Evolutionary conservation across 192 early-diverging fungal genomes (phyloP), one percentile per base, ranked within the genome.

Genomic region (Chytriomyces hyalinus): DNA sequence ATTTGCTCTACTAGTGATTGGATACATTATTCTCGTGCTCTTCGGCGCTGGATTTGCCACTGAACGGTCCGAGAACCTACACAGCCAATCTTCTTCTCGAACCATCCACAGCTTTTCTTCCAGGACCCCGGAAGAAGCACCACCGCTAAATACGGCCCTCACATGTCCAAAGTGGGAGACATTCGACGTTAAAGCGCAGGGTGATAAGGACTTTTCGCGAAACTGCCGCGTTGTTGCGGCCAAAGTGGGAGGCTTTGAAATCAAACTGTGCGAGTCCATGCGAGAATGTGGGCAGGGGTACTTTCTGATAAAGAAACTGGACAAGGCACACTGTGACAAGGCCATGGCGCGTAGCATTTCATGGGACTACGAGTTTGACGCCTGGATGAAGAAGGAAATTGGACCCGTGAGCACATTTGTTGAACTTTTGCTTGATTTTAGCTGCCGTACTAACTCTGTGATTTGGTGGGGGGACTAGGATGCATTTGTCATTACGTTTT

Each of bases 351-450:
- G 65, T 2, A 65, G 24, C 36, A 65, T 65, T 43, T 65, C 65
- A 4, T 26, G 22, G 24, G 36, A 65, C 65, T 15, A 20, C 22
- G 65, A 20, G 15, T 26, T 17, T 15, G 65, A 65, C 36, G 36
- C 22, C 1, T 65, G 65, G 65, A 65, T 65, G 36, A 65, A 65
- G 65, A 65, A 65, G n/a, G 36, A 15, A 20, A 4, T 65, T 15
- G 65, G 65, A 26, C 65, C 65, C 3, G 65, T 65, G n/a, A 43
- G 65, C 24, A 0, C 24, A 36, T 36, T 36, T 36, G 24, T 26
- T 26, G 24, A 26, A 26, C 24, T 26, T 26, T 26, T 26, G 24
- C 24, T 26, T 0, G 24, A 26, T 26, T 26, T 26, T 26, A 26
- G 24, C 24, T 26, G 24, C 24, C 24, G 0, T 26, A 26, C 24